These are phyloP conservation scores for Salix udensis DNA, from an alignment of 345 rosid species.

Conservation along the genomic window DNA sequence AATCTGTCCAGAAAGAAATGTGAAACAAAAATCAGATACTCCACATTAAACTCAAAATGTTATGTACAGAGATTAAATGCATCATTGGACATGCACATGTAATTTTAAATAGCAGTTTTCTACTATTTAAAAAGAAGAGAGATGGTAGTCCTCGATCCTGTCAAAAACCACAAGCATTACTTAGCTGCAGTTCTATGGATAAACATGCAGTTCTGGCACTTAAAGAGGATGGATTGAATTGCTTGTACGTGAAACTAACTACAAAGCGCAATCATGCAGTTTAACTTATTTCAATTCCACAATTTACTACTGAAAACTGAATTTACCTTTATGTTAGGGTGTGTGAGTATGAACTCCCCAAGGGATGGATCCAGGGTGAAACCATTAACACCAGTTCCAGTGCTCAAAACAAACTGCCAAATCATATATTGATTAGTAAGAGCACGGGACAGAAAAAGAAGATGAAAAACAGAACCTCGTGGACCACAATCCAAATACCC, in stretches of 20 bases:
- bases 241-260: neutral
- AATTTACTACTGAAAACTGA: neutral
- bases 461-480: neutral
- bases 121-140: neutral
- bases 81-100: neutral
- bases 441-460: neutral
- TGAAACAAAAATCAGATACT: neutral
- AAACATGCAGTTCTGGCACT: neutral
- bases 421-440: constrained; percentile 1
- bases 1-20: constrained; percentile 44
- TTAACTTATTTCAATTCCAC: neutral
- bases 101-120: neutral
- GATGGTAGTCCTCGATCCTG: neutral
- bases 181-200: neutral
- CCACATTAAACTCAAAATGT: neutral
- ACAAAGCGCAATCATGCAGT: neutral
- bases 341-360: constrained; percentile 95
- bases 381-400: constrained; percentile 86
- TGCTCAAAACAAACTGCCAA: constrained; percentile 85
- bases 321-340: constrained; percentile 83
- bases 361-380: constrained; percentile 98
- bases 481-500: neutral
- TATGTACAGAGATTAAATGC: neutral
- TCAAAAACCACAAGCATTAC: neutral
- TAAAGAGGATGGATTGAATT: neutral